Base-by-base conservation (phyloP, 371 early-diverging fungal genomes). In the Funneliformis caledonium region DNA sequence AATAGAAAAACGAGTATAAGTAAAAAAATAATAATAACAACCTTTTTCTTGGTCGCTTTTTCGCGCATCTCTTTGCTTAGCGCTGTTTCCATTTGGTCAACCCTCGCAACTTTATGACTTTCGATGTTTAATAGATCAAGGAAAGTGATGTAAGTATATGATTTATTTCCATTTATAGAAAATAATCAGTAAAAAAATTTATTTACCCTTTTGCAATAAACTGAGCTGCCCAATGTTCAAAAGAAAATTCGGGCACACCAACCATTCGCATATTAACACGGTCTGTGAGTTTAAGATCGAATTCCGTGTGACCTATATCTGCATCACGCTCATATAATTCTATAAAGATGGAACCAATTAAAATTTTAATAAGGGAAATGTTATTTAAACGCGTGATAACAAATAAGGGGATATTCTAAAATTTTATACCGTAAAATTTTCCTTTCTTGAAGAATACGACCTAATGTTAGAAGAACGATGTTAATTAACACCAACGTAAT, bases 321-420 rank as follows among this genome's bases (percentile, higher is more conserved):
- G 99, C 99, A 86, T 99, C 99, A 78, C 97, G 95, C 85, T 99
- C 99, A 85, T 98, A 99, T n/a, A 99, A 86, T 86, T 99, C 97
- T 90, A 75, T n/a, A 26, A 47, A 85, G 43, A 68, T 56, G 22
- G 22, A 56, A 72, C 67, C 45, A 48, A 80, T 72, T 37, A 0
- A 74, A 16, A 56, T 62, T 10, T 26, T 37, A 37, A 37, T 37
- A 37, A 37, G 37, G 3, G 37, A 37, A 37, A 37, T 37, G 37
- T 65, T 14, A 80, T 43, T n/a, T 76, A 10, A 62, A 61, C n/a
- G 48, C n/a, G 11, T 10, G 31, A 33, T 22, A n/a, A 19, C 31
- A 47, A 64, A 76, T 14, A 60, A 16, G 8, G 8, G 19, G 2
- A 47, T 7, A 65, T 3, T 42, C 5, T 65, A 19, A 56, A 43